Evolutionary conservation across 139 green algal genomes (phyloP).

Genomic region (Auxenochlorella protothecoides): DNA sequence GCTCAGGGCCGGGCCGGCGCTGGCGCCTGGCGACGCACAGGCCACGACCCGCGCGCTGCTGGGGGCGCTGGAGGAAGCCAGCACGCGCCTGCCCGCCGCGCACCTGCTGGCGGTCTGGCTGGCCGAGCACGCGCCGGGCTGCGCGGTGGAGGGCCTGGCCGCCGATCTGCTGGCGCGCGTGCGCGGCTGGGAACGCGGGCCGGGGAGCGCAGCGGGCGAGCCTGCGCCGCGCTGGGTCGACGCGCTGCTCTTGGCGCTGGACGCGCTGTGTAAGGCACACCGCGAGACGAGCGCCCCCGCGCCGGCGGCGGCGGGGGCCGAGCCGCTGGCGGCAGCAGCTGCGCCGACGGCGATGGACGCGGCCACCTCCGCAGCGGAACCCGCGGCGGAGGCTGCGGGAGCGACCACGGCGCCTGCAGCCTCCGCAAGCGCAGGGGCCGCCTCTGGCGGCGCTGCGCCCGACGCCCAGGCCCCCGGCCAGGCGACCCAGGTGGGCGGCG

Average conservation of each 20-base stretch:
- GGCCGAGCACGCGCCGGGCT: no score
- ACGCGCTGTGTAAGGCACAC: conserved; percentile 36
- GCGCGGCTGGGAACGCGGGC: no score
- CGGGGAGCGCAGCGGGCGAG: not conserved
- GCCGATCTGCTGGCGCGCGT: no score
- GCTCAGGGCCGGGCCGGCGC: no score
- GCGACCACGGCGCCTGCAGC: not conserved
- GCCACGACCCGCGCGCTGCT: no score
- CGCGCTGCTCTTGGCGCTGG: conserved; percentile 64
- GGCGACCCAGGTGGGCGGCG: no score
- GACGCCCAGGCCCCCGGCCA: not conserved
- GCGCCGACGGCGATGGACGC: not conserved
- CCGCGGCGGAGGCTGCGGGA: not conserved
- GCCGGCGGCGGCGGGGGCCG: conserved; percentile 2
- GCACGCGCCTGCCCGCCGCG: no score
- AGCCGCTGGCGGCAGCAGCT: not conserved
- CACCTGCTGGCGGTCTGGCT: no score
- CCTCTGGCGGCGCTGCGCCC: not conserved
- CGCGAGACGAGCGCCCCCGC: conserved; percentile 5
- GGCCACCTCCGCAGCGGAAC: not conserved
- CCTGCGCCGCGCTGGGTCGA: conserved; percentile 71
- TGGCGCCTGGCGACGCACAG: no score
- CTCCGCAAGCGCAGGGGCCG: not conserved
- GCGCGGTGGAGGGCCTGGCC: no score
- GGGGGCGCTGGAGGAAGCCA: no score